phyloP scores from a whole-genome alignment of 78 protist species.

The Dictyostelium firmibasis region DNA sequence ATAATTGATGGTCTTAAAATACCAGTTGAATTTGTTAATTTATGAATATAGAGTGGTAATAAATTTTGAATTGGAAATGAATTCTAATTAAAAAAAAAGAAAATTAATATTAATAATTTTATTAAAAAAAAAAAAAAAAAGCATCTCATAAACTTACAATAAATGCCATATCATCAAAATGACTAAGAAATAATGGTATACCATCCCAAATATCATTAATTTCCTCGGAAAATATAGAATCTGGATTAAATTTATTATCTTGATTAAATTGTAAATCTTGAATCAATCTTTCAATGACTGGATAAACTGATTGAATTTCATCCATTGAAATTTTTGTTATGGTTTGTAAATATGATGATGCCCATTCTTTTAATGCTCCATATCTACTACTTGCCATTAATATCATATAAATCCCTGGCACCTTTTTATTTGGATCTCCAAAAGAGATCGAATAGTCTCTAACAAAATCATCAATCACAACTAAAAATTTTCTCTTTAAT shows the following conservation, averaged over 20 bases:
- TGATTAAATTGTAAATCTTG: neutral
- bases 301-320: constrained; percentile 16
- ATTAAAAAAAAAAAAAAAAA: neutral
- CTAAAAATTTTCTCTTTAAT: neutral
- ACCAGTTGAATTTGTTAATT: neutral
- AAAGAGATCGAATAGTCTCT: constrained; percentile 3
- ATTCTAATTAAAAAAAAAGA: neutral
- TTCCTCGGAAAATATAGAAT: constrained; percentile 6
- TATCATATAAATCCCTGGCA: constrained; percentile 35
- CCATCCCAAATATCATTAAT: constrained; percentile 41
- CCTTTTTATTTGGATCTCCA: constrained; percentile 11
- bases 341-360: neutral
- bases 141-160: neutral
- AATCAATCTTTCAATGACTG: neutral
- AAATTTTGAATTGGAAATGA: neutral
- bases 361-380: constrained; percentile 27
- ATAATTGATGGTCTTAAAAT: neutral
- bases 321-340: neutral
- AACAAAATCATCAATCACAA: neutral
- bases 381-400: neutral
- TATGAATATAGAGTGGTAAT: neutral
- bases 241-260: neutral
- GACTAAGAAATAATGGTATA: neutral
- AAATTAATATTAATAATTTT: neutral
- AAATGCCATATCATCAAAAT: constrained; percentile 3